Conservation (phyloP, 495 filamentous ascomycete genomes). For the Chaetomium cochliodes region DNA sequence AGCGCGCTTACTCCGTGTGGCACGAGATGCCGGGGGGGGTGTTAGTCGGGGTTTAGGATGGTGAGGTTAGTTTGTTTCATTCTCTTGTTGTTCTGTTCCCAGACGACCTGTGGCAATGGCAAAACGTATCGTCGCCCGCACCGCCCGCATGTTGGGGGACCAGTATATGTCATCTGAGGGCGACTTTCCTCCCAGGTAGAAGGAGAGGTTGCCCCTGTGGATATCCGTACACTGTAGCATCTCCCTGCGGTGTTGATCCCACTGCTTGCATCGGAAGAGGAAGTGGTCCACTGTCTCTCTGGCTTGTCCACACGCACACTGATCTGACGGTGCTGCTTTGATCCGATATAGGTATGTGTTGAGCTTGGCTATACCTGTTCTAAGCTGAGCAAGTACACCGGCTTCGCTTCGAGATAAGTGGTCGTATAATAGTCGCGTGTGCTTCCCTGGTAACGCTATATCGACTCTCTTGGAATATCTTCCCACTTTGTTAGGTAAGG, state of each 20-base stretch:
- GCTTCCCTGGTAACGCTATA: background rate
- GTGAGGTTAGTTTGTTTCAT: too few relatives aligned
- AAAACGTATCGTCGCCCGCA: background rate
- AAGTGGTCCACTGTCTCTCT: constrained; percentile 3
- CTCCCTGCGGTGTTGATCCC: background rate
- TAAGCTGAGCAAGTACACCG: background rate
- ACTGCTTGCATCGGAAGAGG: background rate
- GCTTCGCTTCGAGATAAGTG: background rate
- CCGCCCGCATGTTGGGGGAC: background rate
- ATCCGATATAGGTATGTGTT: background rate
- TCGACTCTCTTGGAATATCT: background rate
- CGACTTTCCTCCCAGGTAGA: constrained; percentile 2
- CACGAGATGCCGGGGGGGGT: too few relatives aligned
- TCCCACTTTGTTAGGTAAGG: background rate
- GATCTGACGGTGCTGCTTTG: background rate
- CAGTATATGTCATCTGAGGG: background rate
- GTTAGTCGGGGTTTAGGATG: too few relatives aligned
- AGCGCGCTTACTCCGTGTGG: too few relatives aligned
- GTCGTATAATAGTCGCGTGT: background rate
- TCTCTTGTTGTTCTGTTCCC: too few relatives aligned
- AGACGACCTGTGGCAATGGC: background rate
- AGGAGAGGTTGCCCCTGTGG: background rate
- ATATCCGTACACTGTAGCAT: background rate
- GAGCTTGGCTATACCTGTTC: background rate
- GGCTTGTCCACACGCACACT: background rate